Conservation (phyloP, 202 grass and related monocot genomes). For the Digitaria exilis region DNA sequence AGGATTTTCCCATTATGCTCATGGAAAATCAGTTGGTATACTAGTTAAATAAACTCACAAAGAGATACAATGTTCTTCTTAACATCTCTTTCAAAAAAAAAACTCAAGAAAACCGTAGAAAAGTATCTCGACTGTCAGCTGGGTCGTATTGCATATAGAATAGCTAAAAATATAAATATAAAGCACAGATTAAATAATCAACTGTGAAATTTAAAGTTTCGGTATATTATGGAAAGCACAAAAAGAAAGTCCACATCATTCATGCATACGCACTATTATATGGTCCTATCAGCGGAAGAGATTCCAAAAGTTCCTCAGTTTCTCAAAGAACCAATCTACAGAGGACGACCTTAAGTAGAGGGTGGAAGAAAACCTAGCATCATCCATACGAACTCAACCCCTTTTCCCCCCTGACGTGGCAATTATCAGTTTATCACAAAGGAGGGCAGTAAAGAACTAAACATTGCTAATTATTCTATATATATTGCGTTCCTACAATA, state of each 20-base stretch:
- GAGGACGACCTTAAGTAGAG: neutral
- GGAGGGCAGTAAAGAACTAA: neutral
- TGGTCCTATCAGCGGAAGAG: neutral
- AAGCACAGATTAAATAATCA: no score
- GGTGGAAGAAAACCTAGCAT: neutral
- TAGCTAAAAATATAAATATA: no score
- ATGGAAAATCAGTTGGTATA: no score
- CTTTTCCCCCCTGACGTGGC: neutral
- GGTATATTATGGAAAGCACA: neutral
- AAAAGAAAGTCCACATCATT: neutral
- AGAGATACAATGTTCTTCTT: no score
- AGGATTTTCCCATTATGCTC: no score
- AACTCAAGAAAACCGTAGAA: no score
- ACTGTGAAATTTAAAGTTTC: neutral
- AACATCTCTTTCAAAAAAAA: no score
- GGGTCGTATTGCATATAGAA: no score
- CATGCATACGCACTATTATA: neutral
- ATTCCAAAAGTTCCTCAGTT: neutral
- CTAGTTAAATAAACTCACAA: no score
- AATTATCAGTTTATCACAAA: neutral
- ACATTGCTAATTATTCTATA: neutral
- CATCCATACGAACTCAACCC: neutral
- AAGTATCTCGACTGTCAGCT: no score
- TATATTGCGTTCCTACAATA: slow-evolving; percentile 1
- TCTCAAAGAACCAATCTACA: neutral